phyloP scores from a whole-genome alignment of 23 red algal species.

The Gracilaria gracilis region DNA sequence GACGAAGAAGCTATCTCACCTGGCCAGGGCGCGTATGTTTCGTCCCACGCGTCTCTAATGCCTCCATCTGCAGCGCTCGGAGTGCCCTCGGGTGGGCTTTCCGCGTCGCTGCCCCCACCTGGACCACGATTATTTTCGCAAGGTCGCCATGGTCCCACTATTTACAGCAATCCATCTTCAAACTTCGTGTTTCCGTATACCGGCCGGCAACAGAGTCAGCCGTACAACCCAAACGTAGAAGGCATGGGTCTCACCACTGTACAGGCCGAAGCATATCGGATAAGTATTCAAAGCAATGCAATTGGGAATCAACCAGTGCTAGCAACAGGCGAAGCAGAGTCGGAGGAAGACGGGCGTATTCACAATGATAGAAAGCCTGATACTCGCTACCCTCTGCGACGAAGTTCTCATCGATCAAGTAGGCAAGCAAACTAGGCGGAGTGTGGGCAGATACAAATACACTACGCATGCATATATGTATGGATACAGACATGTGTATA shows the following conservation, averaged over 20 bases:
- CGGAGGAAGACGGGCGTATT: neutral
- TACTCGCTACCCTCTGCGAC: neutral
- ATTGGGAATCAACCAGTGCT: conserved; percentile 13
- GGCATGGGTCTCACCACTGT: conserved; percentile 31
- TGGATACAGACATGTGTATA: neutral
- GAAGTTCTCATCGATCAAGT: conserved; percentile 6
- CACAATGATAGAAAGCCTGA: conserved; percentile 26
- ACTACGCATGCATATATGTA: neutral
- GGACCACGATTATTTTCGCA: conserved; percentile 48
- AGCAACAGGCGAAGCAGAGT: neutral
- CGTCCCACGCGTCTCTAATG: neutral
- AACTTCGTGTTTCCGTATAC: conserved; percentile 38
- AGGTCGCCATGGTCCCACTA: conserved; percentile 28
- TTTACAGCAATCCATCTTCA: conserved; percentile 29
- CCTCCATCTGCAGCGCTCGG: conserved; percentile 17
- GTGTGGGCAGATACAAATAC: neutral
- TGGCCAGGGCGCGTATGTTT: neutral
- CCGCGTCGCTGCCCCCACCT: conserved; percentile 29
- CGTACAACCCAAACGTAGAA: conserved; percentile 24
- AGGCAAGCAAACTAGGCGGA: conserved; percentile 17
- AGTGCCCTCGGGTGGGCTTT: conserved; percentile 30
- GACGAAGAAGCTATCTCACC: conserved; percentile 33
- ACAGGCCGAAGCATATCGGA: conserved; percentile 40
- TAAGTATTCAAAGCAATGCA: conserved; percentile 15
- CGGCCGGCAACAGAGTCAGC: conserved; percentile 19